A percentile compares a stretch with the other conserved stretches of the same genome.
phyloP scores from a whole-genome alignment of 345 rosid genomes.

The Physaria fendleri region DNA sequence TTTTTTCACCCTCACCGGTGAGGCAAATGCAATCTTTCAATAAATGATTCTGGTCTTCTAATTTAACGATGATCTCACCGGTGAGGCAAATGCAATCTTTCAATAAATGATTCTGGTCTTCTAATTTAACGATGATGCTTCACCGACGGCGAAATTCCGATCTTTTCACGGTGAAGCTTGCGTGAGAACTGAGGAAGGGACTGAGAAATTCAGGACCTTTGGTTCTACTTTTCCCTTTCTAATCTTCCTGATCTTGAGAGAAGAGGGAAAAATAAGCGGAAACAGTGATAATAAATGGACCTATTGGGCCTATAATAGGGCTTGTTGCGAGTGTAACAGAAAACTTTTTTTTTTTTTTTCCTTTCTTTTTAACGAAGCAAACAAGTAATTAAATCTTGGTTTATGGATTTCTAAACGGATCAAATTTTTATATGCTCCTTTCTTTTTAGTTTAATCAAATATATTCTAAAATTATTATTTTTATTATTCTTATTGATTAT shows the following conservation, averaged over 20 bases:
- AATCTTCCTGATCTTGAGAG: neutral
- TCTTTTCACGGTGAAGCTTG: slow-evolving; percentile 17
- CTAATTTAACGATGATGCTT: neutral
- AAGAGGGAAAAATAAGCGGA: slow-evolving; percentile 3
- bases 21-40: neutral
- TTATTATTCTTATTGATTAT: too few relatives aligned
- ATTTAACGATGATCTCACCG: too few relatives aligned
- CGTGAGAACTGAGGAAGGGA: slow-evolving; percentile 22
- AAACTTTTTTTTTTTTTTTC: too few relatives aligned
- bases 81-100: neutral
- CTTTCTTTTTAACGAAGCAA: too few relatives aligned
- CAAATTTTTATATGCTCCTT: too few relatives aligned
- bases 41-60: neutral
- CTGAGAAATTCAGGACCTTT: slow-evolving; percentile 19
- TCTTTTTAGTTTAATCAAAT: too few relatives aligned
- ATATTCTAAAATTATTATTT: too few relatives aligned
- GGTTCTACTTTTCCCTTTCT: neutral
- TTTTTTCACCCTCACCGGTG: neutral
- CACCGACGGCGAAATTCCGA: slow-evolving; percentile 22
- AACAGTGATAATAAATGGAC: neutral
- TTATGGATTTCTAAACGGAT: too few relatives aligned
- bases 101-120: neutral
- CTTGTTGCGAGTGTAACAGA: too few relatives aligned
- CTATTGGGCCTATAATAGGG: neutral
- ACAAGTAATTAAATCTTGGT: too few relatives aligned